Evolutionary conservation across 1,284 basidiomycete genomes (phyloP), one percentile per base, ranked within the genome.

Genomic region (Mycena sp.): DNA sequence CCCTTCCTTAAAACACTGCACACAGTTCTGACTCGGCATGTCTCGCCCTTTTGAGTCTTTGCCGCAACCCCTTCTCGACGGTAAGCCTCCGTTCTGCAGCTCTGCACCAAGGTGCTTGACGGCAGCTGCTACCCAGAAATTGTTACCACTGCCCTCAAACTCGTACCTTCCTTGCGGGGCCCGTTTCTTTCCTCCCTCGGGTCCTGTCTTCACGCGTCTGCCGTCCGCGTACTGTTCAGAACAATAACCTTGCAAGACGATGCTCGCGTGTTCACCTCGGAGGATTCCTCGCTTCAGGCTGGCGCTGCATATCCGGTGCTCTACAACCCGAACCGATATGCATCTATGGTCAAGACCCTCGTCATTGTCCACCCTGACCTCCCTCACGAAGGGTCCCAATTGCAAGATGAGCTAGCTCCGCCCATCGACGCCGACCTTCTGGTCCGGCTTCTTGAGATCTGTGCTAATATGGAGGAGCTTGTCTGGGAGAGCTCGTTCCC

Each of bases 401-500:
- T 56, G 50, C 17, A 49, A 21, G 55, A 52, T 40, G 48, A 67
- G 17, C 58, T 57, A 28, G 65, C 54, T 21, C 57, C 57, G 9
- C 76, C 77, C 23, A 66, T 78, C 40, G 61, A 70, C 12, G 70
- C 74, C 12, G 58, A 65, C 25, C 51, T 58, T 11, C 29, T 79
- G 16, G 28, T 59, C 19, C 44, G 38, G 17, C 48, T 79, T n/a
- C 66, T 80, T 11, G 54, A 64, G 46, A 44, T 60, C 9, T 77
- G 77, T 61, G 29, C 57, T 23, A 70, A 73, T 57, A 64, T 79
- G 19, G 75, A 78, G 62, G 65, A 69, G 35, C 67, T 80, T 38
- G 44, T 63, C 14, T 80, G 78, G 78, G 53, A 58, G 32, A 73
- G 76, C 49, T 56, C 71, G 12, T 69, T 72, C n/a, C 70, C 69